phyloP scores from a whole-genome alignment of 78 protist genomes.

The Planoprotostelium fungivorum region DNA sequence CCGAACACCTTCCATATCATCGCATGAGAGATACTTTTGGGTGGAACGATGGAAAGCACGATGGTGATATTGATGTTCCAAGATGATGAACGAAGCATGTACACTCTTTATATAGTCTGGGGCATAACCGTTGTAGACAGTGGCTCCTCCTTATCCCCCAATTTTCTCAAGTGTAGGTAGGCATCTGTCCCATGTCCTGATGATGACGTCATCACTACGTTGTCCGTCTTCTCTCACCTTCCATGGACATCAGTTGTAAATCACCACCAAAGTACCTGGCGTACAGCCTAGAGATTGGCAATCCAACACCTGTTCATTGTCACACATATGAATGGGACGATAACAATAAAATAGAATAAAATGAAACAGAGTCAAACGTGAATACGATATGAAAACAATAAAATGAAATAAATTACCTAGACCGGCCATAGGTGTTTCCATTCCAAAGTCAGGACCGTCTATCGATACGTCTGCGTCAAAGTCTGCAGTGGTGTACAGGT shows the following conservation, averaged over 20 bases:
- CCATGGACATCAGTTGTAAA: constrained; percentile 3
- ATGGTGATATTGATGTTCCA: too few relatives aligned
- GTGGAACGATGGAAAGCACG: too few relatives aligned
- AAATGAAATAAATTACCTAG: too few relatives aligned
- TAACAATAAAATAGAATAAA: too few relatives aligned
- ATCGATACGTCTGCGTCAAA: neutral
- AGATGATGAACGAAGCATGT: too few relatives aligned
- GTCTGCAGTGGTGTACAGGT: constrained; percentile 1
- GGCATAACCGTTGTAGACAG: neutral
- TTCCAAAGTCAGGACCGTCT: neutral
- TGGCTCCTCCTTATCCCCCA: constrained; percentile 1
- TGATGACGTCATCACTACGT: neutral
- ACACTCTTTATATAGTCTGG: too few relatives aligned
- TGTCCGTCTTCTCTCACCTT: neutral
- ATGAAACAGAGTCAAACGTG: too few relatives aligned
- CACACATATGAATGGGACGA: too few relatives aligned
- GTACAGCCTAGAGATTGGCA: neutral
- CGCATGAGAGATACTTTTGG: too few relatives aligned
- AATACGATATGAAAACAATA: too few relatives aligned
- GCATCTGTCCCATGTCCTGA: constrained; percentile 3
- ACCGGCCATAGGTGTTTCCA: neutral
- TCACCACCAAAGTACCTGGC: constrained; percentile 13
- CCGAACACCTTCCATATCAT: too few relatives aligned
- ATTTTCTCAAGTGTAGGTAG: neutral
- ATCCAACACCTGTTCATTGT: constrained; percentile 7